These are phyloP conservation scores for Boletus reticulatus DNA, from an alignment of 768 basidiomycete genomes.

Conservation along the genomic window DNA sequence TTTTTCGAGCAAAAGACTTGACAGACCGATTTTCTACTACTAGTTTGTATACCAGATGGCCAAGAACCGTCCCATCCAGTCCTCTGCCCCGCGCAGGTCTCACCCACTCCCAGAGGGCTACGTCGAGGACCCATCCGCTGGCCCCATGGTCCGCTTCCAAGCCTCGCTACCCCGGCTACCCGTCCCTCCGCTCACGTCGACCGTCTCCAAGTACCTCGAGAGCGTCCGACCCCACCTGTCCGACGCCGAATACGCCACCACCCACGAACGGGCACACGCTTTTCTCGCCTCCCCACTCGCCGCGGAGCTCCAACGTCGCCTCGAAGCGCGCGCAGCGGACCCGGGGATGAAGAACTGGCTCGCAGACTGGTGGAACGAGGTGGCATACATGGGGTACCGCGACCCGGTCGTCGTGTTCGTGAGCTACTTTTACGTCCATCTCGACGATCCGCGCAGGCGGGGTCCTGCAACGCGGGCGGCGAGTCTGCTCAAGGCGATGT, in stretches of 20 bases:
- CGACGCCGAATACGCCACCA: slow-evolving; percentile 55
- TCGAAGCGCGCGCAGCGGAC: slow-evolving; percentile 70
- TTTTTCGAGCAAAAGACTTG: background rate
- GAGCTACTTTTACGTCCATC: slow-evolving; percentile 93
- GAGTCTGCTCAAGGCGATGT: slow-evolving; percentile 75
- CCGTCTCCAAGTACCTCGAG: slow-evolving; percentile 86
- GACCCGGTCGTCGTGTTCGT: slow-evolving; percentile 91
- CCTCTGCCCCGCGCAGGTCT: slow-evolving; percentile 17
- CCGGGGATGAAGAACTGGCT: slow-evolving; percentile 75
- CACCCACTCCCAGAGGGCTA: slow-evolving; percentile 43
- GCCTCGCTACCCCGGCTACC: slow-evolving; percentile 75
- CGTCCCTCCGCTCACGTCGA: slow-evolving; percentile 80
- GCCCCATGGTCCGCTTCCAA: slow-evolving; percentile 73
- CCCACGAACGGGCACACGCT: slow-evolving; percentile 54
- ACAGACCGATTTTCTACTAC: background rate
- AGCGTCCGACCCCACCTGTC: slow-evolving; percentile 77
- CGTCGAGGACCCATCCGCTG: slow-evolving; percentile 52
- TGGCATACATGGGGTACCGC: slow-evolving; percentile 82
- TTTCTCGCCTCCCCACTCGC: slow-evolving; percentile 73
- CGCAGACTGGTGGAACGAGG: slow-evolving; percentile 98
- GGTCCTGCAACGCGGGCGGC: slow-evolving; percentile 75
- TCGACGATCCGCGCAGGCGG: slow-evolving; percentile 55
- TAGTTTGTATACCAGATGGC: slow-evolving; percentile 25
- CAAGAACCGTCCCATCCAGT: slow-evolving; percentile 30
- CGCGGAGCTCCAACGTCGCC: slow-evolving; percentile 70